Base-by-base conservation (phyloP, 169 alveolate species). In the Plasmodium coatneyi region DNA sequence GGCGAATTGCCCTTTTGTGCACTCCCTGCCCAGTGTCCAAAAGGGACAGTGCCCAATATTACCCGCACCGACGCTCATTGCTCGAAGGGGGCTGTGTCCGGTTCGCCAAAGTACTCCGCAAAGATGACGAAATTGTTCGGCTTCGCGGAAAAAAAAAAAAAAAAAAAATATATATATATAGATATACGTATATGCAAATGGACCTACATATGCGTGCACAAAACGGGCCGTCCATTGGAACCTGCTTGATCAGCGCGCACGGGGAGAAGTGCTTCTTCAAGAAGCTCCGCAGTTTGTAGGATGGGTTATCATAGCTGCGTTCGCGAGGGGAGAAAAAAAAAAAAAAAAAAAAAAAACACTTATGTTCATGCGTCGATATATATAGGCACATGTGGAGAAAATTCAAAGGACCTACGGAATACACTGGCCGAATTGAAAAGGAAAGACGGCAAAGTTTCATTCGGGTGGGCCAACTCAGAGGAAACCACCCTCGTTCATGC, bases 101-200 rank as follows among this genome's bases (percentile, higher is more conserved):
- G 71, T 56, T 30, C 43, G 36, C 71, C 34, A 83, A 83, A 83
- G 36, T 83, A 83, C 19, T 54, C 71, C 28, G 71, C 25, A 83
- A 83, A 83, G 32, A 71, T 83, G 32, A 83, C 92, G 52, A 83
- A 83, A 71, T 83, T 70, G 70, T 83, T 83, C 71, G 92, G 92
- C 92, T 83, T 70, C 43, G 92, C 76, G 83, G 72, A 41, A 70
- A 54, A 70, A 71, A 71, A 41, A 14, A 56, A 66, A 83, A 70
- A 66, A 34, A 39, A 70, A 66, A 82, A 60, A 81, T n/a, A 54
- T 0, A 43, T 39, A 39, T 39, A 7, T 39, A 39, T 39, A 39
- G 6, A 22, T 78, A 46, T 41, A 32, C n/a, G 12, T 39, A 46
- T 46, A 46, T 46, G 56, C 19, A 46, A 14, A 46, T 46, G 2